Conservation (phyloP, 2,329 filamentous ascomycete genomes). For the Biscogniauxia sp. region DNA sequence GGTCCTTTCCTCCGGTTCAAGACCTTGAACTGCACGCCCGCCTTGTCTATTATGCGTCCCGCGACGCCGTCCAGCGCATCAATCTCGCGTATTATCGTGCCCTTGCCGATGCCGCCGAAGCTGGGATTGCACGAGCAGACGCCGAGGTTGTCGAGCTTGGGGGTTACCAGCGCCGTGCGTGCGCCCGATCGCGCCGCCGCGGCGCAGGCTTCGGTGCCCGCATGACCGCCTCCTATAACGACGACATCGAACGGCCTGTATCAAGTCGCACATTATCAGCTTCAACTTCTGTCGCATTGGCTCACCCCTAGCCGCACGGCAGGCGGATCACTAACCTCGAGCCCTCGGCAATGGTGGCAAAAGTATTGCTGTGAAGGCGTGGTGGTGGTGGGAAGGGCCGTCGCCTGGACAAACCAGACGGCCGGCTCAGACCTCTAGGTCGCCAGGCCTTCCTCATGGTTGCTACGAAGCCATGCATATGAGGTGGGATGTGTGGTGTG, state of each 20-base stretch:
- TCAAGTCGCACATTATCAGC: background rate
- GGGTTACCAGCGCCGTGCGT: conserved; percentile 85
- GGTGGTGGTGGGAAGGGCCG: conserved; percentile 9
- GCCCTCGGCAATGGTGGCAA: conserved; percentile 34
- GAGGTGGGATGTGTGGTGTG: background rate
- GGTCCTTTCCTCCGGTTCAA: conserved; percentile 88
- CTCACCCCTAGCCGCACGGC: background rate
- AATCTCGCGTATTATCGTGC: conserved; percentile 91
- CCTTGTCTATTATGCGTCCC: conserved; percentile 86
- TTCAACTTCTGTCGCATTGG: background rate
- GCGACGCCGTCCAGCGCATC: conserved; percentile 92
- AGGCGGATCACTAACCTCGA: conserved; percentile 26
- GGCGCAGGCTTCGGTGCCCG: conserved; percentile 88
- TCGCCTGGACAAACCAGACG: conserved; percentile 16
- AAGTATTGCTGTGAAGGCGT: conserved; percentile 18
- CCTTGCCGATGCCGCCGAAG: conserved; percentile 98
- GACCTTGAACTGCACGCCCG: conserved; percentile 89
- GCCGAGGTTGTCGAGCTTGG: conserved; percentile 43
- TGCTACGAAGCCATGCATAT: conserved; percentile 1
- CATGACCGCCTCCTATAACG: conserved; percentile 93
- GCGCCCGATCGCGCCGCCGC: conserved; percentile 88
- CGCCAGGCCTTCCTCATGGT: conserved; percentile 33
- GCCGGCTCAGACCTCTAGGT: conserved; percentile 27
- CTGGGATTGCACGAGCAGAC: conserved; percentile 37
- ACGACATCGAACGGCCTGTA: conserved; percentile 77